Percentiles rank a stretch among this genome's conserved stretches.
Evolutionary conservation across 106 monocot species (phyloP).

Genomic region (Phalaenopsis equestris): DNA sequence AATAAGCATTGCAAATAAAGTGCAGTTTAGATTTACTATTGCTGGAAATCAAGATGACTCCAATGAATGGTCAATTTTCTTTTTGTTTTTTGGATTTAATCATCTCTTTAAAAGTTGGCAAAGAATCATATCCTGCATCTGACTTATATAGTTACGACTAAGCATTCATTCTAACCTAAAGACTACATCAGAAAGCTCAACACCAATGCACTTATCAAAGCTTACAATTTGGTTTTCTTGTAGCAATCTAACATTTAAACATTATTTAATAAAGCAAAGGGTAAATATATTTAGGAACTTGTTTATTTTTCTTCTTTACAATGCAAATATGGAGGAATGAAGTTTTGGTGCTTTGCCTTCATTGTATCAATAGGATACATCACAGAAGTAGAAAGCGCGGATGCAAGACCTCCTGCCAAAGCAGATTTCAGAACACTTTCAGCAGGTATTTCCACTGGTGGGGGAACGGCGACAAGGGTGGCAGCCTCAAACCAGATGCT

Average conservation of each 20-base stretch:
- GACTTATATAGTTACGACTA: not conserved
- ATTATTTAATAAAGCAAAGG: not conserved
- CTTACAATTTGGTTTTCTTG: not conserved
- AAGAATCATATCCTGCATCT: not conserved
- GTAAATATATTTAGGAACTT: not conserved
- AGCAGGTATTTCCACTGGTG: slow-evolving; percentile 54
- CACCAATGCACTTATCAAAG: not conserved
- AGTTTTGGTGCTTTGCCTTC: slow-evolving; percentile 24
- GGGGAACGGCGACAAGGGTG: slow-evolving; percentile 48
- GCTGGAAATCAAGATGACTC: not conserved
- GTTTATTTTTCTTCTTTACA: not conserved
- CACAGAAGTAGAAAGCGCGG: slow-evolving; percentile 48
- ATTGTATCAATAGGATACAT: slow-evolving; percentile 56
- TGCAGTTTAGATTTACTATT: not conserved
- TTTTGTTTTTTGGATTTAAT: not conserved
- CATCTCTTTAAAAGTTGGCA: not conserved
- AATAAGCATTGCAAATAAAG: not conserved
- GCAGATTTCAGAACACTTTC: slow-evolving; percentile 55
- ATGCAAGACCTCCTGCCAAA: slow-evolving; percentile 61
- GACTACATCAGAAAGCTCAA: not conserved
- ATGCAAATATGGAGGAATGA: not conserved
- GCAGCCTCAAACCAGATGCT: slow-evolving; percentile 67
- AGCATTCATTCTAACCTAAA: not conserved
- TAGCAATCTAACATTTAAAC: not conserved
- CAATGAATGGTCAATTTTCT: not conserved